Base-by-base conservation (phyloP, 2,329 filamentous ascomycete genomes). In the Cladosporium velox region DNA sequence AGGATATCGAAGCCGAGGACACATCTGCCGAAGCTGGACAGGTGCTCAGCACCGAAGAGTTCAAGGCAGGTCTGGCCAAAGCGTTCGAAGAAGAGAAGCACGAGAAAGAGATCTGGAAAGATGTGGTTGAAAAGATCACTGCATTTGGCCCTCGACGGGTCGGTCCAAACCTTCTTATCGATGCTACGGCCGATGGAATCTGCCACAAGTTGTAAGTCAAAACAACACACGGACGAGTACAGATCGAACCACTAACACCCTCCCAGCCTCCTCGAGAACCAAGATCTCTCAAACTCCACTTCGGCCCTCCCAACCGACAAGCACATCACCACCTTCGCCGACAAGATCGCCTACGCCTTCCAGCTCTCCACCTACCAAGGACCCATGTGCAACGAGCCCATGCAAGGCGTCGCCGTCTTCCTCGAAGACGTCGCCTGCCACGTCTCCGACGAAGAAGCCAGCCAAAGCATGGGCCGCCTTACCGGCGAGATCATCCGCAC, bases 401-500 rank as follows among this genome's bases (percentile, higher is more conserved):
- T 97, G 58, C 94, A 97, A 80, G 95, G 95, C 59, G 86, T 97
- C 28, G 95, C 93, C 49, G 91, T 98, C 58, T 91, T 96, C 77
- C 83, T 99, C 59, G 93, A 99, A 78, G 89, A 92, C 57, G 82
- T 97, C 34, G 80, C 83, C 4, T 82, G 96, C 38, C 81, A 84
- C 64, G 82, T 87, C 4, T 79, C 83, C 2, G 79, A 82, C 55
- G 74, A 84, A 18, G 85, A 90, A 2, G 83, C 86, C 15, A 81
- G 85, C 15, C 89, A 92, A 71, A 87, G 86, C 62, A 83, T 93
- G 18, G 91, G 91, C 72, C 90, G 93, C 2, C 83, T 98, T 0
- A 98, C 93, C 0, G 93, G 95, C 69, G 95, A 98, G 80, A 88
- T 96, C 54, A 97, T 99, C 81, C 93, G 93, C 77, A 90, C 91